Evolutionary conservation across 169 alveolate species (phyloP).

Genomic region (Babesia ovata): DNA sequence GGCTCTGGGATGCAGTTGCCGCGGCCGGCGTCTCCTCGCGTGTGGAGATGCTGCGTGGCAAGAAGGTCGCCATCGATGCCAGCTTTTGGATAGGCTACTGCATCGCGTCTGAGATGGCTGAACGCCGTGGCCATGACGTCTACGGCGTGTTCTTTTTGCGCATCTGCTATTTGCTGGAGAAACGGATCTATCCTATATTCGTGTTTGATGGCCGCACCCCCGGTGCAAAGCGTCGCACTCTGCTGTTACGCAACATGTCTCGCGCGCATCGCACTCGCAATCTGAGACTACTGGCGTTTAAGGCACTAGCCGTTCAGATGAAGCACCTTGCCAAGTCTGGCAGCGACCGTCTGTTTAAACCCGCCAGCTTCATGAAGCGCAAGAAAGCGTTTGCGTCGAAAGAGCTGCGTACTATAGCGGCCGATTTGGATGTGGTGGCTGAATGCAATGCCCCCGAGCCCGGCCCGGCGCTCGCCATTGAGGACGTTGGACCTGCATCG

Average conservation of each 20-base stretch:
- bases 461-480: neutral
- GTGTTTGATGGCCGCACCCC: conserved; percentile 92
- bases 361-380: conserved; percentile 21
- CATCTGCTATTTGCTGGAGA: conserved; percentile 85
- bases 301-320: conserved; percentile 61
- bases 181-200: conserved; percentile 88
- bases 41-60: conserved; percentile 57
- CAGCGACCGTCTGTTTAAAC: conserved; percentile 28
- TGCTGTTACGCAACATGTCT: conserved; percentile 76
- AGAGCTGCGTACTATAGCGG: conserved; percentile 10
- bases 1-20: conserved; percentile 67
- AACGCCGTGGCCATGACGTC: conserved; percentile 50
- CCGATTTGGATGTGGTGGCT: neutral
- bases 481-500: neutral
- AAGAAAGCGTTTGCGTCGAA: neutral
- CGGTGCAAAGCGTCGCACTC: conserved; percentile 81
- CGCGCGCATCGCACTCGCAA: conserved; percentile 41
- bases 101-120: conserved; percentile 59
- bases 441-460: neutral
- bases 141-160: conserved; percentile 83
- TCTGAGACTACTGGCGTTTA: conserved; percentile 55
- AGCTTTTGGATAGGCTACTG: conserved; percentile 69
- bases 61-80: conserved; percentile 62
- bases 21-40: conserved; percentile 64
- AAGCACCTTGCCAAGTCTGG: conserved; percentile 25